These are phyloP conservation scores for Pezicula rhizophila DNA, from an alignment of 2,329 filamentous ascomycete species.

Conservation along the genomic window DNA sequence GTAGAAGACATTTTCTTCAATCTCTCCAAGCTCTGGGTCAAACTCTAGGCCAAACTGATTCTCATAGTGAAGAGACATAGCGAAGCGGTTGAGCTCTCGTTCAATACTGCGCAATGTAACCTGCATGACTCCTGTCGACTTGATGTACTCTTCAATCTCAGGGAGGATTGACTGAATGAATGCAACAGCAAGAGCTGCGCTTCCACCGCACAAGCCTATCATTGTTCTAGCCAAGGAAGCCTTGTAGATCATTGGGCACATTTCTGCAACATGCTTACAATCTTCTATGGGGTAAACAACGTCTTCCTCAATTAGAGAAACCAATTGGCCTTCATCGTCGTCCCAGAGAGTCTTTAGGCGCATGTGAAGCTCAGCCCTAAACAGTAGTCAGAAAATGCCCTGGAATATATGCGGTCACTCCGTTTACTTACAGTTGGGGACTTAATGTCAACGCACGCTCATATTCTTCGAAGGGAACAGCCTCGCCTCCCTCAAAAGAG, in stretches of 20 bases:
- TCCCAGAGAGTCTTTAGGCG: neutral
- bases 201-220: neutral
- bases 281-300: neutral
- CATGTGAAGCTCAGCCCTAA: neutral
- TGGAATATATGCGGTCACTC: neutral
- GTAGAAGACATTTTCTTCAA: neutral
- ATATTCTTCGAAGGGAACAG: neutral
- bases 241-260: neutral
- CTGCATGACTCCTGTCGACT: neutral
- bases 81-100: neutral
- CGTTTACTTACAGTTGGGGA: neutral
- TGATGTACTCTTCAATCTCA: neutral
- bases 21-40: neutral
- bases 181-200: neutral
- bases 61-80: neutral
- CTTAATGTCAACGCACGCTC: neutral
- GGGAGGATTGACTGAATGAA: neutral
- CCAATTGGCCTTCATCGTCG: neutral
- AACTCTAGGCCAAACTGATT: neutral
- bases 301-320: neutral
- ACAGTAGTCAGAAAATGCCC: neutral
- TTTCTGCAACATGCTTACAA: neutral
- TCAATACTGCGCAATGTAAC: neutral
- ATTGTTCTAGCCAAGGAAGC: neutral
- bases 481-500: neutral